Base-by-base conservation (phyloP, 768 basidiomycete genomes). In the Leccinum rimulosum region DNA sequence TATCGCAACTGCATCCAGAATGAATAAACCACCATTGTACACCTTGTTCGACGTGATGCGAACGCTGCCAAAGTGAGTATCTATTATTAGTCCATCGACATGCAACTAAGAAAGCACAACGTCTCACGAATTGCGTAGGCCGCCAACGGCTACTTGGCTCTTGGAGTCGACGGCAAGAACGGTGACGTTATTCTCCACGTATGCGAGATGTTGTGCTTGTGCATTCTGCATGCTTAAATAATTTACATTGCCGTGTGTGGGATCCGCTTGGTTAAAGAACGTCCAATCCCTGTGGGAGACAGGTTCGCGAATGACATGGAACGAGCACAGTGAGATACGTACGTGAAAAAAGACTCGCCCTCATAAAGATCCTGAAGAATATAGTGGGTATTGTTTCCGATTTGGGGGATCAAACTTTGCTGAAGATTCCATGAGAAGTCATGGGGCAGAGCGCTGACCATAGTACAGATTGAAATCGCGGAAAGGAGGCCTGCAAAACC, bases 221-320 rank as follows among this genome's bases (percentile, higher is more conserved):
- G 88, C 89, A 14, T 84, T 74, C 1, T 69, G 62, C 62, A 73
- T 64, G 51, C 65, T 72, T 61, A 84, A 73, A 67, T 82, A 93
- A 56, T 83, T 80, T 53, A 93, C 91, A 36, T 73, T 74, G 9
- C 90, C 91, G 61, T 83, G 73, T 1, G 90, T 91, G 1, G 91
- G 91, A 70, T 93, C 91, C 4, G 69, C 2, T 3, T 61, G 74
- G 19, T 76, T 75, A 72, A 80, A 88, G 74, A 87, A 92, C 30
- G 82, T 73, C 85, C 86, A 91, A 11, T 79, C 66, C 47, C 88
- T 90, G 61, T 38, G 58, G 31, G 40, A 51, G 43, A 49, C 54
- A 55, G 33, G 59, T 25, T 27, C 19, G n/a, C 28, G 33, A 19
- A 52, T 40, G 54, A 50, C 15, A 12, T 12, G 48, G 6, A 33